A percentile compares a stretch with the other conserved stretches of the same genome.
phyloP scores from a whole-genome alignment of 2,329 filamentous ascomycete genomes.

The Ophiostoma angusticollis region DNA sequence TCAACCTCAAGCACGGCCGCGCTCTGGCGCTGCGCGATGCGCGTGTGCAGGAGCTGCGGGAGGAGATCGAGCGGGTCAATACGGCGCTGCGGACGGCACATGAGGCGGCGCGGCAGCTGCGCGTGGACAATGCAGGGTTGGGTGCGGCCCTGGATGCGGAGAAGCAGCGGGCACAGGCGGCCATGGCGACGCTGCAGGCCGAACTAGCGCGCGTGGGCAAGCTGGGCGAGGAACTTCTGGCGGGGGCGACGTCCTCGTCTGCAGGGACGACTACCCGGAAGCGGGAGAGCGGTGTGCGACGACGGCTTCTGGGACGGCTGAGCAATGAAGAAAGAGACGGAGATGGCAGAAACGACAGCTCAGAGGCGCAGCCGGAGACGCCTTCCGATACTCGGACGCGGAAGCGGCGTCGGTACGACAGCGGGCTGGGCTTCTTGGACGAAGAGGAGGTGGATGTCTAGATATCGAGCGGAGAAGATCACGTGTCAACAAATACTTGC shows the following conservation, averaged over 20 bases:
- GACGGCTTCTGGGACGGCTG: neutral
- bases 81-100: constrained; percentile 33
- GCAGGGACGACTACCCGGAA: neutral
- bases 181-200: constrained; percentile 36
- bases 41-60: constrained; percentile 33
- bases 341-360: neutral
- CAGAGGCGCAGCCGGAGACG: neutral
- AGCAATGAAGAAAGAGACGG: neutral
- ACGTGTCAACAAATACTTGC: too few relatives aligned
- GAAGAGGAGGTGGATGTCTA: constrained; percentile 27
- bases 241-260: neutral
- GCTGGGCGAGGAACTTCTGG: constrained; percentile 33
- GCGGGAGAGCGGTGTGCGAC: neutral
- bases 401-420: constrained; percentile 39
- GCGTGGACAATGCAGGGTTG: constrained; percentile 33
- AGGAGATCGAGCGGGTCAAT: constrained; percentile 36
- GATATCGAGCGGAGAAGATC: too few relatives aligned
- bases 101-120: constrained; percentile 30
- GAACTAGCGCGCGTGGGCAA: constrained; percentile 37
- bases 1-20: constrained; percentile 31
- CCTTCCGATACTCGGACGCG: neutral
- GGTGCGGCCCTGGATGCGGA: constrained; percentile 25
- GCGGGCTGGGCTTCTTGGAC: constrained; percentile 41
- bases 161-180: constrained; percentile 26
- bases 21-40: constrained; percentile 39